phyloP scores from a whole-genome alignment of 1,284 basidiomycete species.

The Vanrija sp. region DNA sequence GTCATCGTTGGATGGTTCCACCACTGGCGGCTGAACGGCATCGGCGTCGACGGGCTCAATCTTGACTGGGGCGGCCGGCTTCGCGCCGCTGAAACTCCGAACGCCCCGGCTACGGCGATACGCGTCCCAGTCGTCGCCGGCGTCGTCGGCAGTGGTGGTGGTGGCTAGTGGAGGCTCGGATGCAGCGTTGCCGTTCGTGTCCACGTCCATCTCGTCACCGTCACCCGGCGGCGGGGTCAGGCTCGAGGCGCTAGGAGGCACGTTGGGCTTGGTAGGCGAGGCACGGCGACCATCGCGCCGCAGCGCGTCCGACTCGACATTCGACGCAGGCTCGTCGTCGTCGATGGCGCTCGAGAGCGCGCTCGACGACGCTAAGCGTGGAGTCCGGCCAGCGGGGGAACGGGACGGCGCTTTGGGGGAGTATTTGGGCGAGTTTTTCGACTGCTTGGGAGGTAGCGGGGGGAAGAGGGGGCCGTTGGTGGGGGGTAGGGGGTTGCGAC shows the following conservation, averaged over 20 bases:
- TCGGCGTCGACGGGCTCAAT: constrained; percentile 45
- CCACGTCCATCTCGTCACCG: constrained; percentile 18
- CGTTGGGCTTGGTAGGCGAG: constrained; percentile 16
- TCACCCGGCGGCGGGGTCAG: constrained; percentile 39
- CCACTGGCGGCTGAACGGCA: neutral
- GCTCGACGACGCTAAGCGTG: constrained; percentile 15
- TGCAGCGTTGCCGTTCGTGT: neutral
- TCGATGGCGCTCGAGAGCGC: constrained; percentile 18
- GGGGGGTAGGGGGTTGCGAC: constrained; percentile 43
- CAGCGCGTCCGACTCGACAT: neutral
- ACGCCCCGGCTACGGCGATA: constrained; percentile 30
- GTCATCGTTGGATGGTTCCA: constrained; percentile 39
- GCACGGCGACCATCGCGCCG: neutral
- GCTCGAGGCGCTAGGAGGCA: constrained; percentile 15
- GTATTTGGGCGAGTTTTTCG: constrained; percentile 34
- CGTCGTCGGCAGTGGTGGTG: neutral
- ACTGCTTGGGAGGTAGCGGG: constrained; percentile 44
- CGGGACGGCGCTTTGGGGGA: constrained; percentile 26
- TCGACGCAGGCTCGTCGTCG: constrained; percentile 10
- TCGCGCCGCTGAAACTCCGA: constrained; percentile 23
- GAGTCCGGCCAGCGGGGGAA: constrained; percentile 9
- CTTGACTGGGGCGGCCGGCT: constrained; percentile 12
- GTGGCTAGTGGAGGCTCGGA: neutral
- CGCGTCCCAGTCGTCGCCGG: constrained; percentile 28
- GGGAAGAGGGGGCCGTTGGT: constrained; percentile 45